Evolutionary conservation across 441 rosid genomes (phyloP), one percentile per base, ranked within the genome.

Genomic region (Dalechampia spathulata): DNA sequence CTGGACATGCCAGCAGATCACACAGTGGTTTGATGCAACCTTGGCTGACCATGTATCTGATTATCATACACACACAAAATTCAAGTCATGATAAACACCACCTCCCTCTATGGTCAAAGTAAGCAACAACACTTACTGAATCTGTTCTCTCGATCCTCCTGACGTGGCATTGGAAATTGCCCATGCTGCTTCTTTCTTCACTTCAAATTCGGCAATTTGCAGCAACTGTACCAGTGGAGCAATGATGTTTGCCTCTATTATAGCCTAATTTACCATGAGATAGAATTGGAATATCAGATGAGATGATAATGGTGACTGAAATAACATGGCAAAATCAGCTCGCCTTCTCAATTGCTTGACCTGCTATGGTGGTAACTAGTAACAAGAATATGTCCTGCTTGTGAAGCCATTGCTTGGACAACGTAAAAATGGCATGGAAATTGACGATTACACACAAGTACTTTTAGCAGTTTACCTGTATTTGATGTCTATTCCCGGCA

Each of bases 21-120:
- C 95, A 86, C 49, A 89, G 75, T 28, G 95, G 95, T 68, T 83
- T 82, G 60, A 89, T 77, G 71, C 87, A 77, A 15, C 90, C 92
- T 76, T 80, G 85, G 58, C 68, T 70, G 56, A 83, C 90, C 65
- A 83, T 70, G 63, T 30, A 69, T 32, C 58, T 55, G 49, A n/a
- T n/a, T n/a, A 40, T 13, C 47, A 25, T 39, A 39, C 37, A 40
- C n/a, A n/a, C n/a, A 25, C 22, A 47, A n/a, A 23, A 43, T 6
- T 26, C 19, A 27, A 16, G n/a, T n/a, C n/a, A n/a, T n/a, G n/a
- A n/a, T n/a, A 40, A 40, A 7, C 3, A 40, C 2, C n/a, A 40
- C n/a, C n/a, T n/a, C n/a, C n/a, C n/a, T n/a, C n/a, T n/a, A n/a
- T 7, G 41, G 17, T 38, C 41, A 38, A n/a, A n/a, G n/a, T n/a